Evolutionary conservation across 108 stramenopile species (phyloP).

Genomic region (Licmophora abbreviata): DNA sequence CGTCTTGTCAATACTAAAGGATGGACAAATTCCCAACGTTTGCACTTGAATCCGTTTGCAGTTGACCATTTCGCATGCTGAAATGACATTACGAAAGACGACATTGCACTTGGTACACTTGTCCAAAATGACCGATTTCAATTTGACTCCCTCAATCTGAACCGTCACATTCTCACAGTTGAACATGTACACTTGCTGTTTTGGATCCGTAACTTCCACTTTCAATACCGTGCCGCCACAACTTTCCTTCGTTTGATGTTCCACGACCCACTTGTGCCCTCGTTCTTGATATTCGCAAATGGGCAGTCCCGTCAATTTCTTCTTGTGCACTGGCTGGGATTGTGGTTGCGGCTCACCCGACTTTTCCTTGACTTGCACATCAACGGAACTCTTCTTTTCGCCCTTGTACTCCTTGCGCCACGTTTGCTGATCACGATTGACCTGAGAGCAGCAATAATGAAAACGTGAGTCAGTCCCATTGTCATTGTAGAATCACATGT

Average conservation of each 20-base stretch:
- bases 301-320: slow-evolving; percentile 62
- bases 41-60: slow-evolving; percentile 87
- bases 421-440: slow-evolving; percentile 91
- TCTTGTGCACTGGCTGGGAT: slow-evolving; percentile 10
- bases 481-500: not conserved
- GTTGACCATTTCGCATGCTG: slow-evolving; percentile 90
- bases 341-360: slow-evolving; percentile 5
- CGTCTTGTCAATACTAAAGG: slow-evolving; percentile 96
- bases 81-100: slow-evolving; percentile 81
- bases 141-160: slow-evolving; percentile 83
- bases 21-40: slow-evolving; percentile 74
- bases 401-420: slow-evolving; percentile 92
- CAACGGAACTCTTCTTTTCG: slow-evolving; percentile 17
- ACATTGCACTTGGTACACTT: slow-evolving; percentile 79
- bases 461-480: not conserved
- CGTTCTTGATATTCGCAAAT: slow-evolving; percentile 82
- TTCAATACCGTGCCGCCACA: slow-evolving; percentile 68
- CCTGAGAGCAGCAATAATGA: slow-evolving; percentile 15
- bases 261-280: slow-evolving; percentile 91
- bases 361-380: not conserved
- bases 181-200: slow-evolving; percentile 85
- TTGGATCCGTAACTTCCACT: slow-evolving; percentile 78
- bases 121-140: slow-evolving; percentile 87
- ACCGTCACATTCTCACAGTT: slow-evolving; percentile 86
- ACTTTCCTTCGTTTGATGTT: slow-evolving; percentile 83